Evolutionary conservation across 306 rosid species (phyloP).

Genomic region (Aeschynomene evenia): DNA sequence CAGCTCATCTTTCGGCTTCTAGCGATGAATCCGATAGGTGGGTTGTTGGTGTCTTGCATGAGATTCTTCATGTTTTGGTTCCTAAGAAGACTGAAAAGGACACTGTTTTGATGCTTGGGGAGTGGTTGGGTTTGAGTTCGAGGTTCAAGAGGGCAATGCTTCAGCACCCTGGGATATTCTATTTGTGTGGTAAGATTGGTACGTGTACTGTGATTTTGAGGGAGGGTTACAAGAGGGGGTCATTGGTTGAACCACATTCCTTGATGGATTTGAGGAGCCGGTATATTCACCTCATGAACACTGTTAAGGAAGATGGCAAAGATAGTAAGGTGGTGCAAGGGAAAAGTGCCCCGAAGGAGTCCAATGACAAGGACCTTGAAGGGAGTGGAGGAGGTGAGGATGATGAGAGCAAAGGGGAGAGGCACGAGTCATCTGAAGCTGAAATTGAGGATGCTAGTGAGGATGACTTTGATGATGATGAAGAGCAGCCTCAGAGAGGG

Average conservation of each 20-base stretch:
- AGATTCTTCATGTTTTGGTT: conserved; percentile 70
- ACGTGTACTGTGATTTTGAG: conserved; percentile 69
- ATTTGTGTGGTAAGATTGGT: conserved; percentile 66
- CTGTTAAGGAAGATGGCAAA: conserved; percentile 49
- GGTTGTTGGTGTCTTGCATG: conserved; percentile 76
- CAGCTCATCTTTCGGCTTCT: conserved; percentile 45
- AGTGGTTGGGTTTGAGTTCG: conserved; percentile 67
- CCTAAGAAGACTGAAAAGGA: conserved; percentile 75
- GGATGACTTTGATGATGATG: conserved; percentile 22
- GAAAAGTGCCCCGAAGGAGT: conserved; percentile 37
- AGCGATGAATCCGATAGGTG: conserved; percentile 77
- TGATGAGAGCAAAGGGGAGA: conserved; percentile 35
- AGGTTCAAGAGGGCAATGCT: conserved; percentile 73
- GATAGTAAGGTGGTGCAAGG: conserved; percentile 28
- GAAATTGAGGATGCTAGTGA: conserved; percentile 46
- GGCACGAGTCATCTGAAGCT: conserved; percentile 37
- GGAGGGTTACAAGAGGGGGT: conserved; percentile 83
- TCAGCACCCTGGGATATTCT: conserved; percentile 80
- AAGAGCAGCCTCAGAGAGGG: conserved; percentile 27
- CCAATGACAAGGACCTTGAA: conserved; percentile 10
- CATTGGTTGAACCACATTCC: conserved; percentile 51
- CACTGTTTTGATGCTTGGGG: conserved; percentile 59
- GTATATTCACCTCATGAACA: conserved; percentile 70
- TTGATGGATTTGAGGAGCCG: conserved; percentile 55
- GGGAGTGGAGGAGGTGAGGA: conserved; percentile 21